Percentiles rank a stretch among this genome's conserved stretches.
Conservation (phyloP, 2,329 filamentous ascomycete species). For the Verticillium zaregamsianum region DNA sequence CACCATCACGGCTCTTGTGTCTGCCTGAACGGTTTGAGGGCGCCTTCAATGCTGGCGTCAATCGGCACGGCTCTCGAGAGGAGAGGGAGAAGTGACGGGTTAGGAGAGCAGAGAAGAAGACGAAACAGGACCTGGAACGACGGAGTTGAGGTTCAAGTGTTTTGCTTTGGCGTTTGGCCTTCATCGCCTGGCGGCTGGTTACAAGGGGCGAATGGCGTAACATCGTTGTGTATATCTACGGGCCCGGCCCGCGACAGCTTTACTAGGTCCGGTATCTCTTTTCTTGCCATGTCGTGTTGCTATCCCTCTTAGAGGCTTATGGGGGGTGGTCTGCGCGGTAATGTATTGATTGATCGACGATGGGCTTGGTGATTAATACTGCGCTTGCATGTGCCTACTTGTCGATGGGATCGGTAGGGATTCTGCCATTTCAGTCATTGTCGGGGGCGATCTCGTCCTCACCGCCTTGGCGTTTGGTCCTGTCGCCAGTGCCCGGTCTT, state of each 20-base stretch:
- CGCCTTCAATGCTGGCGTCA: not conserved
- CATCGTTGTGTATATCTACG: not conserved
- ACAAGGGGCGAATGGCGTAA: not conserved
- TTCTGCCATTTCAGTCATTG: no score
- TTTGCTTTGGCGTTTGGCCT: not conserved
- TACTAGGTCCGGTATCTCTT: not conserved
- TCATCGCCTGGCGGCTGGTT: not conserved
- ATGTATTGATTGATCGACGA: no score
- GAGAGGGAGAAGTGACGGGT: not conserved
- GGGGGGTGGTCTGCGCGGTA: no score
- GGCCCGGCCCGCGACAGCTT: not conserved
- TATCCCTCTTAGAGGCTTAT: no score
- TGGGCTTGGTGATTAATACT: no score
- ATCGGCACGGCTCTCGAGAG: no score
- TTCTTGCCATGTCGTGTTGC: not conserved
- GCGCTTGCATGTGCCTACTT: no score
- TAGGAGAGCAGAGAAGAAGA: not conserved
- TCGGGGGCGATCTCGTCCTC: no score
- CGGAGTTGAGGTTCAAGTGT: not conserved
- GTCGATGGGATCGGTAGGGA: no score
- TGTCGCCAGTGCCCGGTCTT: no score
- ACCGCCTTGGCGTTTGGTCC: no score
- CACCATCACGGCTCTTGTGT: constrained; percentile 10
- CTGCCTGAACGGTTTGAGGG: not conserved
- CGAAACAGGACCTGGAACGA: not conserved